Base-by-base conservation (phyloP, 495 filamentous ascomycete genomes). In the Annulohypoxylon maeteangense region DNA sequence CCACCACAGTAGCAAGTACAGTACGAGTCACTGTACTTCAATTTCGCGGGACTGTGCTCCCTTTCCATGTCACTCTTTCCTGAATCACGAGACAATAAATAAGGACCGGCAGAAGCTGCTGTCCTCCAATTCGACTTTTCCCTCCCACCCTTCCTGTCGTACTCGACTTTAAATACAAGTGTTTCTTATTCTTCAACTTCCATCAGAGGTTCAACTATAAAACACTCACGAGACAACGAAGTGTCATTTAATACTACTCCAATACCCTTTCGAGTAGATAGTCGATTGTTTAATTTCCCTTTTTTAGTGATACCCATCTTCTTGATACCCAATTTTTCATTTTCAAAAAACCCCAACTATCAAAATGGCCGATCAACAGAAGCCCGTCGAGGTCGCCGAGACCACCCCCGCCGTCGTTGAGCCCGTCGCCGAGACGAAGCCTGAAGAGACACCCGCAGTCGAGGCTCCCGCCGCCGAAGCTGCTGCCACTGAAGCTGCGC, bases 281-380 rank as follows among this genome's bases (percentile, higher is more conserved):
- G 58, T 74, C 64, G 27, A 73, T 77, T 78, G 70, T 78, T 75
- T 80, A 77, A 69, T 72, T 76, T 74, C 76, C 71, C 74, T 65
- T 83, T 73, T 74, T 76, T 77, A 81, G 78, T 83, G 81, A 84
- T 85, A 84, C 82, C 82, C 81, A 68, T 72, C 53, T 68, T 75
- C 71, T 73, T 78, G 76, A 83, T 82, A 82, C 80, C 81, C 81
- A 71, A 72, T 72, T 76, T 76, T 77, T 78, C 70, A 75, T 76
- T 79, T 77, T 61, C 69, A 75, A 81, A 81, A 80, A 78, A 48
- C 61, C 54, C 16, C 51, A 69, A 23, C 66, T 12, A 67, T 72
- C 76, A 79, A 68, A 81, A 85, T 85, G 84, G 80, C 84, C 75
- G 84, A 85, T 53, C 79, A 78, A 74, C 78, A 82, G 74, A 82